Evolutionary conservation across 169 alveolate species (phyloP), one percentile per base, ranked within the genome.

Genomic region (Plasmodium fragile): DNA sequence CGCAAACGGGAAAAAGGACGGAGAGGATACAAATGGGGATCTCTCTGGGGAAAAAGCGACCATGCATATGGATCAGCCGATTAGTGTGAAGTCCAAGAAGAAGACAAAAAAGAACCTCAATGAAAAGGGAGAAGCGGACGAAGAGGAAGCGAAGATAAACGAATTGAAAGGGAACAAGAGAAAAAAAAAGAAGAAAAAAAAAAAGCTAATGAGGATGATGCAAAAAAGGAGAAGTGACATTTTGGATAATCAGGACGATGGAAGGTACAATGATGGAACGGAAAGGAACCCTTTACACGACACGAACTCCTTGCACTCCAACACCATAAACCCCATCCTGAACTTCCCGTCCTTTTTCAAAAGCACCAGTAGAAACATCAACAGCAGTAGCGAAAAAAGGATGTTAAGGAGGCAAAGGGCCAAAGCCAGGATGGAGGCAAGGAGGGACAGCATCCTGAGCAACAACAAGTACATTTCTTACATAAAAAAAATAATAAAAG

Each of bases 391-490:
- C 28, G 84, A 85, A 53, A 32, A 49, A 32, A 75, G 65, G 53
- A 85, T 52, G 82, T 52, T 25, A 41, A 72, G 45, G 34, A 80
- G 39, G 18, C 59, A 45, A 45, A 91, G 43, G 39, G 36, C 22
- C 25, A 43, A 43, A 39, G 36, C 22, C 49, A 79, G 55, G 55
- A 30, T 36, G 4, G 43, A 79, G 34, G 39, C 39, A 49, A 91
- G 53, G 45, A 81, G 59, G 80, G 84, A 91, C 55, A 91, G 92
- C 34, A 65, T 91, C 53, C 41, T 91, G 39, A 81, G 71, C 41
- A 91, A 81, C 52, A 91, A 91, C 43, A 79, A 91, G 18, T 91
- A 91, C 71, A 91, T 91, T 41, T 65, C 82, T 10, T 91, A 91
- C 25, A 81, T 91, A 36, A 91, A 91, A 81, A 91, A 77, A 28